A percentile compares a stretch with the other conserved stretches of the same genome.
phyloP scores from a whole-genome alignment of 768 basidiomycete genomes.

The Lactarius pseudohatsudake region DNA sequence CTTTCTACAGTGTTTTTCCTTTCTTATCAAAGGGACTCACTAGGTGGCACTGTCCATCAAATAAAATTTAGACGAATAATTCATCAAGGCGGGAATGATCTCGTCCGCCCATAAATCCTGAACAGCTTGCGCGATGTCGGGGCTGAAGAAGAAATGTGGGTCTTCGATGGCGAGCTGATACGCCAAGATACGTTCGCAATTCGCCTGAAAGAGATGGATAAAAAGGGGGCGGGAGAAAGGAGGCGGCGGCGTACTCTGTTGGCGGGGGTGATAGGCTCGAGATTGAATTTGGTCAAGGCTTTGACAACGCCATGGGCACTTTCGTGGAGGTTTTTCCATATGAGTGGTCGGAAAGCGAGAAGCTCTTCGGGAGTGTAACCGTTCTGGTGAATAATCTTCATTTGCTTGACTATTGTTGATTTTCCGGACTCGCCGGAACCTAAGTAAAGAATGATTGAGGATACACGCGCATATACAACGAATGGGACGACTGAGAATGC shows the following conservation, averaged over 20 bases:
- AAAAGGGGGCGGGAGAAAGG: constrained; percentile 29
- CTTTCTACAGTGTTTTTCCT: too few species aligned
- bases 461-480: constrained; percentile 10
- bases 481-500: neutral
- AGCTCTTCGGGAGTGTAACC: constrained; percentile 83
- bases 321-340: constrained; percentile 87
- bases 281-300: constrained; percentile 82
- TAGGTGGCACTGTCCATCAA: constrained; percentile 94
- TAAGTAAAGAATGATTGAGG: constrained; percentile 34
- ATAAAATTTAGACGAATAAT: constrained; percentile 76
- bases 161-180: constrained; percentile 47
- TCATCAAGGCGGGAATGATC: constrained; percentile 50
- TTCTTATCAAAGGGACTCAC: constrained; percentile 45
- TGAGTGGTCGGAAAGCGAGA: constrained; percentile 68
- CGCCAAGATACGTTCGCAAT: constrained; percentile 63
- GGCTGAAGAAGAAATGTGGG: constrained; percentile 42
- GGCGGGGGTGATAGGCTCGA: constrained; percentile 66
- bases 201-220: constrained; percentile 33
- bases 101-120: constrained; percentile 70
- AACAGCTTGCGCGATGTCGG: constrained; percentile 70
- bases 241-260: constrained; percentile 51
- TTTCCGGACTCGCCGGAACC: constrained; percentile 96
- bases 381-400: constrained; percentile 97
- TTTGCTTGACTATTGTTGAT: constrained; percentile 95
- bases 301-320: constrained; percentile 82